Conservation (phyloP, 345 rosid species). For the Fremontodendron californicum region DNA sequence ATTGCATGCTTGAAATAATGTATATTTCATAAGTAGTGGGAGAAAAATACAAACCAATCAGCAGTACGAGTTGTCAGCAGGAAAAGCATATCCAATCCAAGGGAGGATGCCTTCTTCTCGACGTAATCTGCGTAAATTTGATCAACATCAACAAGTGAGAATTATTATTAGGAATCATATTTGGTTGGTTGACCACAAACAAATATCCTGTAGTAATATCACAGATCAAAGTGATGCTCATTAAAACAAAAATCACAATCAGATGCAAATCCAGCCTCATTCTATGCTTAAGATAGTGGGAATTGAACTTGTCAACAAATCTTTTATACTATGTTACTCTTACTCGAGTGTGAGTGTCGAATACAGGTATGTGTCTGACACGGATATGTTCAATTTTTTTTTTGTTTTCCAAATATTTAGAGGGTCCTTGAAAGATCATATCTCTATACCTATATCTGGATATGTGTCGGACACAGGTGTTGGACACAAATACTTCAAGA, state of each 20-base stretch:
- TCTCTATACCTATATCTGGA: too few species aligned
- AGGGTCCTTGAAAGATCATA: too few species aligned
- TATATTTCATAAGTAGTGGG: neutral
- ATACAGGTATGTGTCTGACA: too few species aligned
- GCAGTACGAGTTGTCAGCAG: constrained; percentile 88
- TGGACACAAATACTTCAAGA: too few species aligned
- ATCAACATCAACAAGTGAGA: neutral
- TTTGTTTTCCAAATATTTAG: too few species aligned
- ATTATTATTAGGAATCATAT: neutral
- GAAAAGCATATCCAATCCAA: constrained; percentile 74
- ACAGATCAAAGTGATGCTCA: neutral
- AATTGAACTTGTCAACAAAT: neutral
- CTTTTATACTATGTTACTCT: too few species aligned
- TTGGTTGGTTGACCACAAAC: neutral
- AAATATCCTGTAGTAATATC: neutral
- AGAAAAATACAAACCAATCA: constrained; percentile 58
- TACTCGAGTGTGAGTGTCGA: too few species aligned
- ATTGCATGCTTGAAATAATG: neutral
- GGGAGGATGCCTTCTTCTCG: constrained; percentile 79
- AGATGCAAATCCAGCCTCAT: neutral
- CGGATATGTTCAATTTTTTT: too few species aligned
- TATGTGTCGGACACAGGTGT: too few species aligned
- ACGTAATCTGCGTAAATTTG: constrained; percentile 56
- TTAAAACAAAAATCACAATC: neutral
- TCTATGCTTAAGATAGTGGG: neutral